A percentile compares a stretch with the other conserved stretches of the same genome.
phyloP scores from a whole-genome alignment of 148 eudicot genomes.

The Persicaria maculosa region DNA sequence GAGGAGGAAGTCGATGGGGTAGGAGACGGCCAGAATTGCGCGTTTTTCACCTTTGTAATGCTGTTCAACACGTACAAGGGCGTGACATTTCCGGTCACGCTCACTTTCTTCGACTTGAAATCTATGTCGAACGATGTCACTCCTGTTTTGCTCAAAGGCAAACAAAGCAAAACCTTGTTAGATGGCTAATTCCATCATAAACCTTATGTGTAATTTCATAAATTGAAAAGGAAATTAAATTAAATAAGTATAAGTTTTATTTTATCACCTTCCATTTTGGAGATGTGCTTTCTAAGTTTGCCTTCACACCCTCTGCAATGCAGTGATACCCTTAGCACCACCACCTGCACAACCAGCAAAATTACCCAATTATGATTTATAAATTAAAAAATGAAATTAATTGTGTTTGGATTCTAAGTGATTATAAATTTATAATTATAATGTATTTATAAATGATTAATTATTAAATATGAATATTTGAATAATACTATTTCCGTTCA shows the following conservation, averaged over 20 bases:
- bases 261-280: slow-evolving; percentile 81
- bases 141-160: slow-evolving; percentile 30
- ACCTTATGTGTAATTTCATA: not conserved
- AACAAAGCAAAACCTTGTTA: not conserved
- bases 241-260: not conserved
- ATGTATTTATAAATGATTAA: not conserved
- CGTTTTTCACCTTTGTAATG: slow-evolving; percentile 77
- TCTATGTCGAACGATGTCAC: slow-evolving; percentile 70
- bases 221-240: not conserved
- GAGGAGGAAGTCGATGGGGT: slow-evolving; percentile 33
- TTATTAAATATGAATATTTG: not conserved
- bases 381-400: slow-evolving; percentile 8
- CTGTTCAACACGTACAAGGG: slow-evolving; percentile 61
- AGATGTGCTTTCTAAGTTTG: slow-evolving; percentile 78
- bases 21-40: slow-evolving; percentile 78
- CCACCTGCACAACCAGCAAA: slow-evolving; percentile 47
- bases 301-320: slow-evolving; percentile 96
- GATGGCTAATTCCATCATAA: not conserved
- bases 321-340: slow-evolving; percentile 72
- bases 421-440: not conserved
- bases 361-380: not conserved
- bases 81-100: slow-evolving; percentile 56
- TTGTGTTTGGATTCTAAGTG: not conserved
- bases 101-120: slow-evolving; percentile 70
- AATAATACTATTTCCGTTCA: not conserved